Conservation (phyloP, 108 stramenopile species). For the Nitzschia sp. region DNA sequence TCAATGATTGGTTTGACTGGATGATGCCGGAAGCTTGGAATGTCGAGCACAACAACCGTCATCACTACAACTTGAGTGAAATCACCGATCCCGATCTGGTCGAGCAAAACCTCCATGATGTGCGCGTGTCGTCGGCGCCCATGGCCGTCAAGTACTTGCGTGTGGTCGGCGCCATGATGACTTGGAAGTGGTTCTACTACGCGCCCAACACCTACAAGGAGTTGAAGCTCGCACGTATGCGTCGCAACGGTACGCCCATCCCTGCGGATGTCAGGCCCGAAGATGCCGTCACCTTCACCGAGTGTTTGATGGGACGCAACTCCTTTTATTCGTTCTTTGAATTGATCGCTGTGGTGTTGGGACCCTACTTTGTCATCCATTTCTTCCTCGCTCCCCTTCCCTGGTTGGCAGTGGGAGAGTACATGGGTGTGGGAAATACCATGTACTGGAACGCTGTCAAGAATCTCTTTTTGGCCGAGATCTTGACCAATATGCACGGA, state of each 20-base stretch:
- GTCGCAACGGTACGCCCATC: slow-evolving; percentile 34
- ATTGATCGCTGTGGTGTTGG: slow-evolving; percentile 48
- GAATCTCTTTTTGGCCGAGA: slow-evolving; percentile 65
- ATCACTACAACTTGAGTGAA: slow-evolving; percentile 72
- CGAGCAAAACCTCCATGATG: slow-evolving; percentile 48
- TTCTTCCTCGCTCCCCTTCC: slow-evolving; percentile 66
- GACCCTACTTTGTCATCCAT: slow-evolving; percentile 54
- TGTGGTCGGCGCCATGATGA: slow-evolving; percentile 31
- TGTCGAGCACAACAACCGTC: slow-evolving; percentile 66
- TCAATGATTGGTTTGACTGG: slow-evolving; percentile 82
- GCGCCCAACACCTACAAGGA: slow-evolving; percentile 80
- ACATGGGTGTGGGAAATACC: slow-evolving; percentile 31
- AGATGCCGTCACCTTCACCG: slow-evolving; percentile 44
- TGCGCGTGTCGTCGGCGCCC: slow-evolving; percentile 45
- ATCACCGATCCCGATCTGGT: slow-evolving; percentile 66
- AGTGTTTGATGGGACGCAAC: slow-evolving; percentile 25
- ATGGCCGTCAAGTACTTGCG: slow-evolving; percentile 43
- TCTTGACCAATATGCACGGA: slow-evolving; percentile 65
- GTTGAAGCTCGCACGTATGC: slow-evolving; percentile 45
- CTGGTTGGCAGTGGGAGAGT: slow-evolving; percentile 34
- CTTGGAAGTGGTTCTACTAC: slow-evolving; percentile 80
- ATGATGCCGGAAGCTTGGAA: slow-evolving; percentile 86
- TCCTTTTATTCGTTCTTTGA: slow-evolving; percentile 30
- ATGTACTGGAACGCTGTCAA: slow-evolving; percentile 55
- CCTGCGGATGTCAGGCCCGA: slow-evolving; percentile 34